Evolutionary conservation across 164 flowering plant species (phyloP).

Genomic region (Euptelea pleiosperma): DNA sequence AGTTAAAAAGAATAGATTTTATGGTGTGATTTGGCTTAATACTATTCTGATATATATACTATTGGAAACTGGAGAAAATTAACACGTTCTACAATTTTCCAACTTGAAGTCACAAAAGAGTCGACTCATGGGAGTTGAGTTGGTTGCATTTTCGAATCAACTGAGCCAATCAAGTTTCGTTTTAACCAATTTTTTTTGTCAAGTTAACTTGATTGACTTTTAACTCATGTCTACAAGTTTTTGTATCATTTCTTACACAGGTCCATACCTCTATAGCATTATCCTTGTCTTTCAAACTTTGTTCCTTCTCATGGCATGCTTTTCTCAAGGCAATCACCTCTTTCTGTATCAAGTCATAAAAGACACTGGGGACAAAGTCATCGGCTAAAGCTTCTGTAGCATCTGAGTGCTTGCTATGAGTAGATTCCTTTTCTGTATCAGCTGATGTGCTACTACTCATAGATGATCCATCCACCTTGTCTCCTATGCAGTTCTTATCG

Average conservation of each 20-base stretch:
- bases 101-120: not conserved
- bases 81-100: too few relatives aligned
- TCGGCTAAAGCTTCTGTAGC: not conserved
- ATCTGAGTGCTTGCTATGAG: conserved; percentile 13
- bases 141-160: not conserved
- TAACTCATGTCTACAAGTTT: too few relatives aligned
- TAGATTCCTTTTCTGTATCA: conserved; percentile 1
- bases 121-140: not conserved
- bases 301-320: conserved; percentile 26
- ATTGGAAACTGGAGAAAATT: too few relatives aligned
- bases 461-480: not conserved
- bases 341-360: conserved; percentile 31
- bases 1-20: too few relatives aligned
- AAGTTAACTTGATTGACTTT: not conserved
- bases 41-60: too few relatives aligned
- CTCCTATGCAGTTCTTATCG: not conserved
- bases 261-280: conserved; percentile 33
- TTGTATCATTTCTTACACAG: too few relatives aligned
- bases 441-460: not conserved
- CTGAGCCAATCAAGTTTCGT: not conserved
- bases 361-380: conserved; percentile 25
- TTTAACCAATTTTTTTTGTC: not conserved
- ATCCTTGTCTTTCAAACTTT: conserved; percentile 31
- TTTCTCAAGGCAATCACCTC: conserved; percentile 33
- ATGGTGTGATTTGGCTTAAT: too few relatives aligned